These are phyloP conservation scores for Fusarium marasasianum DNA, from an alignment of 2,329 filamentous ascomycete genomes.

Conservation along the genomic window DNA sequence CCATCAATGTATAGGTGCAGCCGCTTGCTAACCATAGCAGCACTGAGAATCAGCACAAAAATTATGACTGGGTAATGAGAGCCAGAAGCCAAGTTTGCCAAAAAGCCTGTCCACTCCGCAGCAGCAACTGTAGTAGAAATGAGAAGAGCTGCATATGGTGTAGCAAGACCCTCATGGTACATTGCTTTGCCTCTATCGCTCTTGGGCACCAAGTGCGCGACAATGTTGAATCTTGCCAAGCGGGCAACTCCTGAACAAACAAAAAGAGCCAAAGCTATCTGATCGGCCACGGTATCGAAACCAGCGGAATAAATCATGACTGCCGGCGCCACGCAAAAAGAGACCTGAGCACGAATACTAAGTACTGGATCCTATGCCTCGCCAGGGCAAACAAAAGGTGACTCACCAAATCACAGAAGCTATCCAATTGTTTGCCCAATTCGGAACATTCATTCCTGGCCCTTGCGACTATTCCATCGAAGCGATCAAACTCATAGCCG, in stretches of 20 bases:
- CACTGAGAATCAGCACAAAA: neutral
- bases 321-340: neutral
- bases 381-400: neutral
- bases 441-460: neutral
- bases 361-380: accelerated
- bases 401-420: neutral
- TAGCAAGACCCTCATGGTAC: neutral
- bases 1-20: neutral
- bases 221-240: neutral
- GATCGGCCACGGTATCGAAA: neutral
- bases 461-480: neutral
- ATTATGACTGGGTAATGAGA: neutral
- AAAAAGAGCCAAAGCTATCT: neutral
- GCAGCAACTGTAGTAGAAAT: neutral
- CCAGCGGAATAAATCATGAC: neutral
- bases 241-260: neutral
- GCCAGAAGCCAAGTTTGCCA: neutral
- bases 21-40: neutral
- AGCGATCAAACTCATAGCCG: neutral
- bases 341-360: neutral
- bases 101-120: neutral
- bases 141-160: neutral
- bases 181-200: neutral
- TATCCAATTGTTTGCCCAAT: neutral
- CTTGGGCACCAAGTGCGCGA: neutral